Evolutionary conservation across 495 filamentous ascomycete species (phyloP).

Genomic region (Aspergillus indologenus): DNA sequence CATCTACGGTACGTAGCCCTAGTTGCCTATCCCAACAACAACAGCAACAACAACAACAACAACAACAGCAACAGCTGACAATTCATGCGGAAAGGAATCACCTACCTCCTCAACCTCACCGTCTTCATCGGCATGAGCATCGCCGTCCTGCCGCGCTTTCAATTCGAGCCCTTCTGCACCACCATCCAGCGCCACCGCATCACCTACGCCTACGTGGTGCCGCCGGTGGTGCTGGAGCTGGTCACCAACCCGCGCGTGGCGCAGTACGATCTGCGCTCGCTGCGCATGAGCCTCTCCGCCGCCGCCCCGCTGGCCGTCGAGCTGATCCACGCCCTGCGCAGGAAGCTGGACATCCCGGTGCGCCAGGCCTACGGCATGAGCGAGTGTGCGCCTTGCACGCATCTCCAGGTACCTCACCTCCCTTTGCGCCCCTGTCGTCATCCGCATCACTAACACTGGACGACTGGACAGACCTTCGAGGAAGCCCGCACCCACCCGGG

Average conservation of each 20-base stretch:
- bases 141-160: slow-evolving; percentile 74
- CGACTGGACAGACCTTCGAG: slow-evolving; percentile 58
- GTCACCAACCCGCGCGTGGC: slow-evolving; percentile 62
- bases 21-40: no score
- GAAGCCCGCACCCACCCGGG: slow-evolving; percentile 62
- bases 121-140: slow-evolving; percentile 58
- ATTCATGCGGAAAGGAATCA: no score
- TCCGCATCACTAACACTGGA: background rate
- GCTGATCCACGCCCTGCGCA: slow-evolving; percentile 65
- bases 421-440: background rate
- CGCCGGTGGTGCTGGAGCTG: slow-evolving; percentile 73
- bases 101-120: slow-evolving; percentile 51
- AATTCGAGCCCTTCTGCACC: slow-evolving; percentile 63
- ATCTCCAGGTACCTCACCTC: slow-evolving; percentile 38
- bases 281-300: slow-evolving; percentile 75
- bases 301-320: slow-evolving; percentile 77
- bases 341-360: slow-evolving; percentile 60
- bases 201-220: slow-evolving; percentile 76
- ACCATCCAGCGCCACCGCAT: slow-evolving; percentile 65
- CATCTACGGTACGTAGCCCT: slow-evolving; percentile 61
- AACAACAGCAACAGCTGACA: no score
- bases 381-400: slow-evolving; percentile 52
- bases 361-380: slow-evolving; percentile 79
- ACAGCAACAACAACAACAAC: no score
- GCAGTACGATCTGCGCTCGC: slow-evolving; percentile 65